Evolutionary conservation across 2,329 filamentous ascomycete species (phyloP), one percentile per base, ranked within the genome.

Genomic region (Diaporthe citrichinensis): DNA sequence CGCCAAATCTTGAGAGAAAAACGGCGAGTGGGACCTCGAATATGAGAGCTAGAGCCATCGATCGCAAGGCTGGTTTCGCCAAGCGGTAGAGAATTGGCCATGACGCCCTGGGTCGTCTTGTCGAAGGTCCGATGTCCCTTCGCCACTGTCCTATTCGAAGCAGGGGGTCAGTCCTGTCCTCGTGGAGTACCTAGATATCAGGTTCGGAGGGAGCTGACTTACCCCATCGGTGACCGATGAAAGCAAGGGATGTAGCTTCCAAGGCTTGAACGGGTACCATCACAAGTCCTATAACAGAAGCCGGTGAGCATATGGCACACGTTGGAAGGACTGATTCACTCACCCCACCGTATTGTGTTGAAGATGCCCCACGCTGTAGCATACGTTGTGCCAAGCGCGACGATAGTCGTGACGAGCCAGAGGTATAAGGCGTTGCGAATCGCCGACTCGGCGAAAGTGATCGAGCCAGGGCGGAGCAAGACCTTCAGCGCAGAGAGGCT

Each of bases 141-240:
- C n/a, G 51, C 51, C 51, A 55, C 51, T 55, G n/a, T 55, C 51
- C 51, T 55, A 17, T 31, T 55, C 14, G 14, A 28, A 55, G 51
- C 20, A 55, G 25, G 8, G 12, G n/a, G 14, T 55, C 25, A 55
- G 51, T 28, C 1, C 5, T 28, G 14, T 55, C 5, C 46, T 55
- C 1, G 5, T 14, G 0, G 10, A 20, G 51, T 17, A n/a, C n/a
- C n/a, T n/a, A n/a, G n/a, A n/a, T n/a, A 8, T 3, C 6, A 55
- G 5, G 12, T 17, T 28, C 10, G 28, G 25, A 28, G 14, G 4
- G 51, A 17, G 12, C 12, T 28, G 12, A 7, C 14, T 14, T 55
- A 55, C 51, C 51, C 51, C 51, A 55, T 55, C 25, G 14, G 25
- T 55, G 51, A 3, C 51, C 51, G 25, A 55, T 55, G 51, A 55